Evolutionary conservation across 345 rosid species (phyloP).

Genomic region (Cardamine occulta): DNA sequence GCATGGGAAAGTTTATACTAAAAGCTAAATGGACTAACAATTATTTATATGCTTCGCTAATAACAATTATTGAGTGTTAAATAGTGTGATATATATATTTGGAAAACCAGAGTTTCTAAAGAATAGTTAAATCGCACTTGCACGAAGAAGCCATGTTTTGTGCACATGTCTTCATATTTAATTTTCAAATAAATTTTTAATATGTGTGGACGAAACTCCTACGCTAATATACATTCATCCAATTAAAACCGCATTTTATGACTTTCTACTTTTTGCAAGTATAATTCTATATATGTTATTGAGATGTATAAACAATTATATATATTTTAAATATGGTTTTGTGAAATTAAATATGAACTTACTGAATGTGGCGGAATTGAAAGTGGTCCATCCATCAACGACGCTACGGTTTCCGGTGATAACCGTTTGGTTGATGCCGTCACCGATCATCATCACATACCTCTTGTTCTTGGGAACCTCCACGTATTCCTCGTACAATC

Average conservation of each 20-base stretch:
- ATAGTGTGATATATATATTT: neutral
- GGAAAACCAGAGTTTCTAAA: neutral
- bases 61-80: neutral
- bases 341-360: conserved; percentile 28
- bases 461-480: conserved; percentile 67
- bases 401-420: conserved; percentile 86
- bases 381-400: conserved; percentile 90
- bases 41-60: conserved; percentile 5
- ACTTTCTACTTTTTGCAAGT: neutral
- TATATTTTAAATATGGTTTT: neutral
- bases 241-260: conserved; percentile 1
- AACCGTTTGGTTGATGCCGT: conserved; percentile 79
- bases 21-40: conserved; percentile 15
- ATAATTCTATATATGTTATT: neutral
- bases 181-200: neutral
- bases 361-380: conserved; percentile 84
- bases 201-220: conserved; percentile 23
- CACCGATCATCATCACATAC: conserved; percentile 89
- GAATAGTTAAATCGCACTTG: conserved; percentile 34
- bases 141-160: conserved; percentile 34
- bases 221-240: neutral
- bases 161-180: conserved; percentile 24
- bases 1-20: conserved; percentile 31
- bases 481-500: conserved; percentile 79
- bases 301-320: neutral